Evolutionary conservation across 768 basidiomycete species (phyloP).

Genomic region (Termitomyces sp.): DNA sequence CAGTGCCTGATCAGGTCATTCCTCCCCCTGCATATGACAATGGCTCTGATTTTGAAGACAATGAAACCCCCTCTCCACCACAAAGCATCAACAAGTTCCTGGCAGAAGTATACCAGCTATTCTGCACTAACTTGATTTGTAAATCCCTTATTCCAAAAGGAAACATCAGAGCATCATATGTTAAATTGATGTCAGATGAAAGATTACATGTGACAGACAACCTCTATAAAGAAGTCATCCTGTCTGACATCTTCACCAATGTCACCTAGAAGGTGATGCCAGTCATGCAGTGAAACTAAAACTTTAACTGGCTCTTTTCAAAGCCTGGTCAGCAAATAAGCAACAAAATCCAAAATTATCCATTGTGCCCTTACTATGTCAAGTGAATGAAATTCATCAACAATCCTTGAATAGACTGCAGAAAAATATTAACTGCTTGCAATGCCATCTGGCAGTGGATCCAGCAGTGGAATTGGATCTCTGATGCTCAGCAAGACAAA

Average conservation of each 20-base stretch:
- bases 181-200: too few relatives aligned
- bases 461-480: background rate
- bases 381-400: background rate
- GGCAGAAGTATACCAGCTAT: too few relatives aligned
- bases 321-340: background rate
- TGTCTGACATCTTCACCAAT: background rate
- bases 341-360: background rate
- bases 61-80: too few relatives aligned
- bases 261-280: background rate
- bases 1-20: too few relatives aligned
- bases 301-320: background rate
- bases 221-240: background rate
- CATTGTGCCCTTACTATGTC: background rate
- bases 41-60: too few relatives aligned
- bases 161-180: too few relatives aligned
- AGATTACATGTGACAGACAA: background rate
- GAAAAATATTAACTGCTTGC: background rate
- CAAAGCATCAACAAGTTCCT: too few relatives aligned
- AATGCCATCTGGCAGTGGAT: background rate
- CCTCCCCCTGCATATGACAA: too few relatives aligned
- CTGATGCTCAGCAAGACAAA: background rate
- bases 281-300: background rate
- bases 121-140: too few relatives aligned
- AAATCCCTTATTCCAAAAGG: too few relatives aligned
- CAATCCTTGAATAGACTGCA: background rate